These are phyloP conservation scores for Simplicillium sp. DNA, from an alignment of 2,329 filamentous ascomycete species.

Conservation along the genomic window DNA sequence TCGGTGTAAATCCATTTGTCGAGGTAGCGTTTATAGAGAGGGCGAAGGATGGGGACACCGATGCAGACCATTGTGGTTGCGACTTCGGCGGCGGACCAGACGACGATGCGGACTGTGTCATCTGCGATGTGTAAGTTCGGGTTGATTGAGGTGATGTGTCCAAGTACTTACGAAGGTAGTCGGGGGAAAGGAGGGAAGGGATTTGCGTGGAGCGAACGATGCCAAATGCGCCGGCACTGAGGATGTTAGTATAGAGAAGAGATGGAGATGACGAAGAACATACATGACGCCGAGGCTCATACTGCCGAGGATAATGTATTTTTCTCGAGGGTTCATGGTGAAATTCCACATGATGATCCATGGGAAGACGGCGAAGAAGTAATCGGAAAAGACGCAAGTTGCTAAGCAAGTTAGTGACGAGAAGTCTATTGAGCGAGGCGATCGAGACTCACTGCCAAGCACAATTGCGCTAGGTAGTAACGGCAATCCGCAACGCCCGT, in stretches of 20 bases:
- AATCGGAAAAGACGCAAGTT: conserved; percentile 20
- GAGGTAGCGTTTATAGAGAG: conserved; percentile 20
- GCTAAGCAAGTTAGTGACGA: not conserved
- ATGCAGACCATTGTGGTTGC: conserved; percentile 29
- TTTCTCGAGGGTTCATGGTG: conserved; percentile 34
- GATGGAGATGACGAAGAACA: no score
- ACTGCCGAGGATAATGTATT: conserved; percentile 29
- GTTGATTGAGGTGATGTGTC: not conserved
- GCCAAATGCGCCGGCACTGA: conserved; percentile 18
- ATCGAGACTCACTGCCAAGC: not conserved
- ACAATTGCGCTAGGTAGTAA: conserved; percentile 3
- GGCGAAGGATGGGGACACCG: conserved; percentile 27
- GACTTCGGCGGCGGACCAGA: conserved; percentile 28
- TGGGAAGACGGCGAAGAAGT: conserved; percentile 29
- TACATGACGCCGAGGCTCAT: conserved; percentile 33
- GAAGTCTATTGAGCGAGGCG: no score
- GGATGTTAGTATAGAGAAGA: fast-evolving
- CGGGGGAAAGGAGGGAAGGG: conserved; percentile 15
- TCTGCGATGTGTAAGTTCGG: conserved; percentile 9
- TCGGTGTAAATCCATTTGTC: conserved; percentile 13
- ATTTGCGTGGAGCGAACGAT: conserved; percentile 18
- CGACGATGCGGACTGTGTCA: conserved; percentile 23
- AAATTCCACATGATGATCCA: conserved; percentile 34
- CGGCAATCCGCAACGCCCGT: conserved; percentile 1
- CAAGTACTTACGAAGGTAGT: conserved; percentile 11